Conservation (phyloP, 2,329 filamentous ascomycete genomes). For the Trichoderma endophyticum region DNA sequence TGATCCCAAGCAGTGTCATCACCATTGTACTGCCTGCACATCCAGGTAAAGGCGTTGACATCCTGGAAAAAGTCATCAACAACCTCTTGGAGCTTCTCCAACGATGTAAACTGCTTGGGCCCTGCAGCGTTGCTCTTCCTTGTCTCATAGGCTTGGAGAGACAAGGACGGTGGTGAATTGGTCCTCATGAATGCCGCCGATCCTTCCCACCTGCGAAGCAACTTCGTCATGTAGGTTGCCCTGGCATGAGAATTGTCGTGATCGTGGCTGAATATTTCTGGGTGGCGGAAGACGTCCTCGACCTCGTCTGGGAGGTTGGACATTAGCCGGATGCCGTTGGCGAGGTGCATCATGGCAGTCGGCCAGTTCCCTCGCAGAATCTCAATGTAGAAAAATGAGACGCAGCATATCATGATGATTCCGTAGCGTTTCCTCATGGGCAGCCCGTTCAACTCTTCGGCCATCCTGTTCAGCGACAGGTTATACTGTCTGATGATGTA, state of each 20-base stretch:
- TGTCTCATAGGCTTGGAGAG: slow-evolving; percentile 21
- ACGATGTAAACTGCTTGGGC: slow-evolving; percentile 17
- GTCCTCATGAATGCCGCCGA: slow-evolving; percentile 23
- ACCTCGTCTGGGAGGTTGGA: slow-evolving; percentile 27
- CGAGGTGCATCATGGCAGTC: slow-evolving; percentile 29
- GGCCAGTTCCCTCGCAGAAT: slow-evolving; percentile 28
- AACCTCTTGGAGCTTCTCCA: slow-evolving; percentile 21
- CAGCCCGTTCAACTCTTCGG: slow-evolving; percentile 18
- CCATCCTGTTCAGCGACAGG: slow-evolving; percentile 34
- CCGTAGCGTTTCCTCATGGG: slow-evolving; percentile 21
- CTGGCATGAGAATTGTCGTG: slow-evolving; percentile 19
- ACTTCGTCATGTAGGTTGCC: slow-evolving; percentile 24
- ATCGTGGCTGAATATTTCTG: slow-evolving; percentile 21
- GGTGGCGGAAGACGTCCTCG: slow-evolving; percentile 20
- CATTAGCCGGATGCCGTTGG: slow-evolving; percentile 32
- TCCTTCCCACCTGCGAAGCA: slow-evolving; percentile 26
- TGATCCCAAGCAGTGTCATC: slow-evolving; percentile 22
- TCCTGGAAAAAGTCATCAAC: slow-evolving; percentile 27
- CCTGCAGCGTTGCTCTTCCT: slow-evolving; percentile 18
- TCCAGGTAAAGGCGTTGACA: slow-evolving; percentile 23
- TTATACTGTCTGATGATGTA: slow-evolving; percentile 41
- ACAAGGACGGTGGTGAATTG: slow-evolving; percentile 23
- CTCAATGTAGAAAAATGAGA: slow-evolving; percentile 33
- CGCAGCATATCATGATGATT: slow-evolving; percentile 32
- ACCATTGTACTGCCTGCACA: slow-evolving; percentile 19